Evolutionary conservation across 2,329 filamentous ascomycete species (phyloP), one percentile per base, ranked within the genome.

Genomic region (Neonectria hederae): DNA sequence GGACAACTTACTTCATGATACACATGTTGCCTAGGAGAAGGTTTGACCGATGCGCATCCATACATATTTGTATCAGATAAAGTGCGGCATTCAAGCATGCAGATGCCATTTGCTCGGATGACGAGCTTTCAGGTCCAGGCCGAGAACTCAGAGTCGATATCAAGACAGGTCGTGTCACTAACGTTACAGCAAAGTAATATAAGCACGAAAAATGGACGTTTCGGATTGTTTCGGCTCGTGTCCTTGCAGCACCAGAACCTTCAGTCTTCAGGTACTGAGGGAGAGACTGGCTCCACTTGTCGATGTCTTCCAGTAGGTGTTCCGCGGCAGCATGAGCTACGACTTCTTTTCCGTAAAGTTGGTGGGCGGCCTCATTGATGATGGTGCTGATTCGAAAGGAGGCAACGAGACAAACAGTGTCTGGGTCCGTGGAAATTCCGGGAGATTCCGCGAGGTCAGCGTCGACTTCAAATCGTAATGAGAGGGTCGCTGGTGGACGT

Each of bases 131-230:
- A 69, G 0, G 72, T 32, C 59, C 71, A 54, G 54, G 76, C 54
- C 46, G 79, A 49, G 81, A 70, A 5, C 82, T 82, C 1, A 87
- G 73, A 3, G 81, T 78, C 13, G 81, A 83, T 24, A 88, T 84
- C 9, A 89, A 72, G 28, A 88, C 83, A 0, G 86, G 86, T 1
- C 86, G 78, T 0, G 86, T 87, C 3, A 85, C 83, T 0, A 88
- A 72, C 21, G 86, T 88, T 0, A 88, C 84, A 0, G 85, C 84
- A 59, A 88, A 86, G 66, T 89, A 87, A 67, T 89, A 89, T 0
- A 84, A 77, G 61, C 86, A 88, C 0, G 85, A 83, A 6, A 89
- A 81, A 59, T 88, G 85, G 1, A 87, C 78, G 24, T 81, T 86
- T 0, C 82, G 83, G 26, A 86, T 80, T 2, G 81, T 79, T 0